Percentiles rank a stretch among this genome's conserved stretches.
Conservation (phyloP, 2,329 filamentous ascomycete genomes). For the Diplodia intermedia region DNA sequence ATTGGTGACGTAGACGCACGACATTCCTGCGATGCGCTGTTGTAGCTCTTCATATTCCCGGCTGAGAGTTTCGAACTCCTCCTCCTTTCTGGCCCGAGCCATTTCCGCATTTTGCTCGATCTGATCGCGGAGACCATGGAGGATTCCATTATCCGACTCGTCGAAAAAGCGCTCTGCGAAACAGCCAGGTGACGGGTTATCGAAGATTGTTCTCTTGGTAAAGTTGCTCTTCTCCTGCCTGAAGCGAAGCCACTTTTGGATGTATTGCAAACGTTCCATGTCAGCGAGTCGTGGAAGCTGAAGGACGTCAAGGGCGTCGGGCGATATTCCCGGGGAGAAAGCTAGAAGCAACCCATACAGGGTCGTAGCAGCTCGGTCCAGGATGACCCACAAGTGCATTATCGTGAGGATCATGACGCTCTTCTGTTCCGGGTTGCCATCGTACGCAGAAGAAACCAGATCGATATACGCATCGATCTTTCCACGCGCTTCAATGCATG, state of each 20-base stretch:
- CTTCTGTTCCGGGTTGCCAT: slow-evolving; percentile 56
- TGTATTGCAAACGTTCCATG: slow-evolving; percentile 57
- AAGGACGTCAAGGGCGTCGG: slow-evolving; percentile 61
- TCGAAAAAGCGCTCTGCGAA: slow-evolving; percentile 59
- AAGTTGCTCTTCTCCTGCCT: slow-evolving; percentile 43
- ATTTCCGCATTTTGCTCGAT: slow-evolving; percentile 48
- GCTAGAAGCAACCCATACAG: slow-evolving; percentile 58
- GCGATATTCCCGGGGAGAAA: slow-evolving; percentile 60
- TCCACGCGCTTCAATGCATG: slow-evolving; percentile 44
- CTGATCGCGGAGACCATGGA: slow-evolving; percentile 42
- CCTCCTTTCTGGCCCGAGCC: slow-evolving; percentile 46
- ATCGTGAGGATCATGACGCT: slow-evolving; percentile 61
- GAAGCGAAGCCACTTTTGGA: slow-evolving; percentile 59
- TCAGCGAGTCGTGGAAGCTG: slow-evolving; percentile 57
- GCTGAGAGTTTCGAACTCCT: slow-evolving; percentile 48
- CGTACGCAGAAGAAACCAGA: slow-evolving; percentile 48
- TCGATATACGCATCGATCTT: slow-evolving; percentile 49
- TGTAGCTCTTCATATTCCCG: slow-evolving; percentile 49
- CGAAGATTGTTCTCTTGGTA: slow-evolving; percentile 55
- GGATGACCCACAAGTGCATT: slow-evolving; percentile 64
- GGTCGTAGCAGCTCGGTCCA: slow-evolving; percentile 59
- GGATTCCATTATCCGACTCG: slow-evolving; percentile 32
- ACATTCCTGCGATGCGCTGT: slow-evolving; percentile 42
- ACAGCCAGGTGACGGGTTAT: slow-evolving; percentile 50
- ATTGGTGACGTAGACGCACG: slow-evolving; percentile 43